Conservation (phyloP, 2,329 filamentous ascomycete species). For the Alternaria arborescens region DNA sequence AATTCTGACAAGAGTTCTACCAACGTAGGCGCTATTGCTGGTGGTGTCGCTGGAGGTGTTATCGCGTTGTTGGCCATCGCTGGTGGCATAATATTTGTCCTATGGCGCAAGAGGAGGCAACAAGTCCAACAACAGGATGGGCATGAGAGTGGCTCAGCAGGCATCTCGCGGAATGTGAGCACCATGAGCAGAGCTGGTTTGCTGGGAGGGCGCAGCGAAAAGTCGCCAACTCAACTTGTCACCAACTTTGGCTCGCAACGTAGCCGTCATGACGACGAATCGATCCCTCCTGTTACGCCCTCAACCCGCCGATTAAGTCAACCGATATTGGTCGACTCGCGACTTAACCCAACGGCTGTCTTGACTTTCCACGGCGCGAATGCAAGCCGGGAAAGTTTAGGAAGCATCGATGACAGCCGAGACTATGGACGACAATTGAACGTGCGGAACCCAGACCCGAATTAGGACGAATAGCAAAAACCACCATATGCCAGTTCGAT, state of each 20-base stretch:
- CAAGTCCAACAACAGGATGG: conserved; percentile 28
- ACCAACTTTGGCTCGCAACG: conserved; percentile 41
- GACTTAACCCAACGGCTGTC: conserved; percentile 58
- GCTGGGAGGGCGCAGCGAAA: conserved; percentile 42
- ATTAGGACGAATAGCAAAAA: not conserved
- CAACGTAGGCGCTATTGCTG: conserved; percentile 57
- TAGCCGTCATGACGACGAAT: conserved; percentile 42
- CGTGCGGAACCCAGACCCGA: conserved; percentile 51
- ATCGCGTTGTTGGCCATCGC: conserved; percentile 49
- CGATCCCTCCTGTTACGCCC: conserved; percentile 46
- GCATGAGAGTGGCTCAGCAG: conserved; percentile 24
- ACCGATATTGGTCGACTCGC: conserved; percentile 58
- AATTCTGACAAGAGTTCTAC: conserved; percentile 27
- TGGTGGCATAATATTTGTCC: conserved; percentile 51
- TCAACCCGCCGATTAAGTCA: conserved; percentile 53
- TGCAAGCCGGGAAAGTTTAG: conserved; percentile 56
- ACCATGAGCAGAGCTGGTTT: conserved; percentile 60
- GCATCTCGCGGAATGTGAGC: conserved; percentile 55
- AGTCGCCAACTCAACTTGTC: conserved; percentile 35
- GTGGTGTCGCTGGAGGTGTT: conserved; percentile 55
- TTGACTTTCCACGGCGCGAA: conserved; percentile 55
- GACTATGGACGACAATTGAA: conserved; percentile 60
- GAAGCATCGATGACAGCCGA: conserved; percentile 57
- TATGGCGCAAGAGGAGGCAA: conserved; percentile 47
- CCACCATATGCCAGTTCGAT: not conserved